Conservation (phyloP, 441 rosid genomes). For the Populus hybrid region DNA sequence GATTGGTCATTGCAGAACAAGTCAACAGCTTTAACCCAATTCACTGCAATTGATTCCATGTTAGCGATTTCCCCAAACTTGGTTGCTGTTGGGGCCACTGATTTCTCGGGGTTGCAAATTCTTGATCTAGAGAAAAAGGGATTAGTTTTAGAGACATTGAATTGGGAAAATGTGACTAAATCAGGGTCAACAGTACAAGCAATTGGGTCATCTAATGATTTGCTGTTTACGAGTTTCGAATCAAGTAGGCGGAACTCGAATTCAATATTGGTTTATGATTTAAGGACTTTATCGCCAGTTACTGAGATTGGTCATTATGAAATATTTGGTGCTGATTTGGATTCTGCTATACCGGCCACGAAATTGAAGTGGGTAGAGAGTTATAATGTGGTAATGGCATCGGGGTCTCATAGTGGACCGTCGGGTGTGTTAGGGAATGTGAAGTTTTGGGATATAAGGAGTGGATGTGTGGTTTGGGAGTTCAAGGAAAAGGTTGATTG, state of each 20-base stretch:
- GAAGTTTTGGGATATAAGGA: conserved; percentile 78
- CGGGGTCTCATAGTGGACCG: conserved; percentile 83
- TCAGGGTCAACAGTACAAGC: conserved; percentile 85
- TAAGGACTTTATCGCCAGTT: conserved; percentile 51
- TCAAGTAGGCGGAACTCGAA: conserved; percentile 84
- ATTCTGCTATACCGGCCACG: conserved; percentile 74
- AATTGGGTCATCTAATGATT: conserved; percentile 57
- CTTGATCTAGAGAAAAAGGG: conserved; percentile 66
- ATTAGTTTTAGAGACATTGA: conserved; percentile 43
- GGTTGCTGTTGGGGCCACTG: conserved; percentile 85
- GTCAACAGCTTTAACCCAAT: conserved; percentile 66
- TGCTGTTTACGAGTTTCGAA: conserved; percentile 74
- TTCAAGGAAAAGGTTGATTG: conserved; percentile 75
- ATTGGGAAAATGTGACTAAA: conserved; percentile 67
- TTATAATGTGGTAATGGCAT: conserved; percentile 61
- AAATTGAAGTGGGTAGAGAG: conserved; percentile 73
- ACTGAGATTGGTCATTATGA: conserved; percentile 68
- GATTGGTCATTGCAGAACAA: conserved; percentile 77
- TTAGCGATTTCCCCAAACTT: conserved; percentile 51
- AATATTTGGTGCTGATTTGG: conserved; percentile 72
- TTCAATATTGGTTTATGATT: conserved; percentile 75
- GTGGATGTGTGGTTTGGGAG: conserved; percentile 67
- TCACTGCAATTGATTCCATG: conserved; percentile 82
- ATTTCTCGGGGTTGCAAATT: conserved; percentile 76
- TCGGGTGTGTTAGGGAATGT: conserved; percentile 70